phyloP scores from a whole-genome alignment of 2,329 filamentous ascomycete genomes.

The Paraphaeosphaeria minitans region DNA sequence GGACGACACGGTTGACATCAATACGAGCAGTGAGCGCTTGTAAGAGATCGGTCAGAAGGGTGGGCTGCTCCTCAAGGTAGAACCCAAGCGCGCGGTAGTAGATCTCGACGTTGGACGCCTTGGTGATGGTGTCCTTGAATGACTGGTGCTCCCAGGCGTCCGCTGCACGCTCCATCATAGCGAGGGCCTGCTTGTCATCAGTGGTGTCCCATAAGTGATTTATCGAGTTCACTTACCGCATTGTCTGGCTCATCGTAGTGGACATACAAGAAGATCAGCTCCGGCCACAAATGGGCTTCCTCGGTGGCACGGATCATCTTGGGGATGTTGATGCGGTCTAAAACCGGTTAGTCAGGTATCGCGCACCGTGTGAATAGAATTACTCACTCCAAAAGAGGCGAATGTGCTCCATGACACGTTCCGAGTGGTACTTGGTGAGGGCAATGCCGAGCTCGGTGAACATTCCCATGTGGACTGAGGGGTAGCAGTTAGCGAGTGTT shows the following conservation, averaged over 20 bases:
- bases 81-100: constrained; percentile 98
- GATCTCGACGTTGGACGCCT: constrained; percentile 97
- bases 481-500: too few species aligned
- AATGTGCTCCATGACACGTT: constrained; percentile 96
- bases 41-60: constrained; percentile 91
- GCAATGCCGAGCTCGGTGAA: constrained; percentile 94
- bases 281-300: constrained; percentile 94
- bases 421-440: constrained; percentile 91
- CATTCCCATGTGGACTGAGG: too few species aligned
- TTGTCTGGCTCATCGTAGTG: constrained; percentile 99
- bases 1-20: constrained; percentile 98
- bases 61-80: constrained; percentile 96
- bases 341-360: background rate
- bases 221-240: constrained; percentile 54
- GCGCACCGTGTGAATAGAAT: background rate
- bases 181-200: constrained; percentile 73
- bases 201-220: too few species aligned
- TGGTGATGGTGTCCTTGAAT: constrained; percentile 98
- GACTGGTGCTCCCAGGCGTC: constrained; percentile 99
- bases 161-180: constrained; percentile 96
- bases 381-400: constrained; percentile 85
- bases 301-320: constrained; percentile 95
- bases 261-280: constrained; percentile 96
- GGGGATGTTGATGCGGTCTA: constrained; percentile 86
- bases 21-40: constrained; percentile 91